Base-by-base conservation (phyloP, 192 early-diverging fungal species). In the Backusella macrospora region DNA sequence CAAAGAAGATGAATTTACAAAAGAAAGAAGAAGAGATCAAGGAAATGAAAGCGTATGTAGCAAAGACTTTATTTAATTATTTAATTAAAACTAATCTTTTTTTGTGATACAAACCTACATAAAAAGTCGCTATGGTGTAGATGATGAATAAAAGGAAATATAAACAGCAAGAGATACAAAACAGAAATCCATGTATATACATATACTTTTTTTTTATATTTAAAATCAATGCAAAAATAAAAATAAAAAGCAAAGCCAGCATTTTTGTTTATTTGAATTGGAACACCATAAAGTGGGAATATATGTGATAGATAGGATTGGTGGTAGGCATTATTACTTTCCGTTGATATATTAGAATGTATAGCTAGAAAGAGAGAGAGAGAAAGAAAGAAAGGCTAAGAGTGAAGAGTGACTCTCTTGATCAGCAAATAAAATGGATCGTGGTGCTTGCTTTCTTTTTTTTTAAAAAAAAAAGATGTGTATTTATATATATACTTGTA, bases 1-100 rank as follows among this genome's bases (percentile, higher is more conserved):
- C 88, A 8, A 94, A 92, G 73, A 94, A 90, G 80, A 78, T 86
- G 79, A 95, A 96, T 82, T 59, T 95, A 65, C 90, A 88, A 62
- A 89, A 90, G 82, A 90, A 92, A 70, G 90, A 92, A 63, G 89
- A 92, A 52, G 89, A 92, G 59, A 81, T 94, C 7, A 84, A 83
- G 73, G 87, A 92, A 77, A 73, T 94, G 48, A 88, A 90, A 75
- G 78, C 82, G 92, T 90, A n/a, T n/a, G n/a, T n/a, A n/a, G n/a
- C n/a, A n/a, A n/a, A n/a, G n/a, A n/a, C 1, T 18, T 14, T 44
- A 15, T 12, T 40, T 63, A 14, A 15, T 4, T 39, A 5, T 42
- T 63, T 14, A 16, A 63, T 43, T 3, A 29, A n/a, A n/a, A 66
- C 16, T 13, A 15, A 39, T 39, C 4, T n/a, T 72, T n/a, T 15